Evolutionary conservation across 805 yeast species (phyloP), one percentile per base, ranked within the genome.

Genomic region (Lachancea sp.): DNA sequence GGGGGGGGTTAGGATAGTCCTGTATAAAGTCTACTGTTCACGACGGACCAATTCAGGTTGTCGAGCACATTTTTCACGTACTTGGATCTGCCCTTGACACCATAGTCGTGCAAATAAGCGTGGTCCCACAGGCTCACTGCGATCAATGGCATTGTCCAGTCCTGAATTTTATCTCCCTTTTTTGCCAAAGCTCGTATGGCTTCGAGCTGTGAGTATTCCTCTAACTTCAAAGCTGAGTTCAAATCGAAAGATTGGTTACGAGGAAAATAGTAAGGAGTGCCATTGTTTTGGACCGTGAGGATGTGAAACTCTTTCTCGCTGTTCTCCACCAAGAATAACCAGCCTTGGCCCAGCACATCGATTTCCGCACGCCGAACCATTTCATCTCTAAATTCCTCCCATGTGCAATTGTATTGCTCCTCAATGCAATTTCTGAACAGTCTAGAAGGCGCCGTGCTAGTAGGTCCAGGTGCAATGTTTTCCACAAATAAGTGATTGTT

Each of bases 401-500:
- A 57, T 24, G 64, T 40, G 21, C 46, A 45, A 6, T 42, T 45
- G 43, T 55, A 58, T 7, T 61, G 60, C 5, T 58, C 53, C 7
- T 63, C 54, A 24, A 77, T 66, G 24, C 64, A 56, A 3, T 50
- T 50, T 16, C 50, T 45, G 31, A 72, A 57, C 4, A 54, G 41
- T 49, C 68, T 61, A 16, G 68, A 62, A 41, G 75, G 68, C 40
- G 54, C 50, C 11, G 61, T 54, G 5, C 36, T 41, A 17, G 49
- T 43, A 6, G 34, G 29, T 12, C 34, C 34, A 15, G 50, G 44
- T 12, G 54, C 20, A 23, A 62, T 58, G 42, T 83, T 83, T 60
- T 82, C 77, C 55, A 88, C 79, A 54, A 83, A 87, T 37, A 92
- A 71, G 64, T 90, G 98, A 67, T 92, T 92, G 65, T 88, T 89